Conservation (phyloP, 306 rosid genomes). For the Vigna trinervia region DNA sequence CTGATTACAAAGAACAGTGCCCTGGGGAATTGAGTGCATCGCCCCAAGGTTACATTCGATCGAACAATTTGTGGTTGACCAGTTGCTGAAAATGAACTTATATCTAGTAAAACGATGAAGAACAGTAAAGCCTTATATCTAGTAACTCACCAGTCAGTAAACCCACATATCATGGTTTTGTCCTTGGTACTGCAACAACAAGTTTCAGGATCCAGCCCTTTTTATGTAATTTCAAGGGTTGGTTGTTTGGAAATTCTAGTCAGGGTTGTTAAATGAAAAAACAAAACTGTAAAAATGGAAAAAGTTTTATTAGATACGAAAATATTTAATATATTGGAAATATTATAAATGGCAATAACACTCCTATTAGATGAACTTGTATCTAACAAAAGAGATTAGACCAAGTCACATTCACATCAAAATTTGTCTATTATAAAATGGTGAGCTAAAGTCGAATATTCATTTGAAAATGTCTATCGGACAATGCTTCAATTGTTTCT, state of each 20-base stretch:
- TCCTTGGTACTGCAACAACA: background rate
- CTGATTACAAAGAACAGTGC: background rate
- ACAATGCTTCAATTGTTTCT: background rate
- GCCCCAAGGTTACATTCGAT: background rate
- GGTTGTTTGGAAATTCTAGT: conserved; percentile 10
- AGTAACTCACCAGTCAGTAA: background rate
- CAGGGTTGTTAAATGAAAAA: conserved; percentile 9
- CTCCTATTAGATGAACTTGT: background rate
- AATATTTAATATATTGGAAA: no score
- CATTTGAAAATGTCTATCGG: background rate
- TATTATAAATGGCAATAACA: background rate
- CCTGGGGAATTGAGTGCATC: conserved; percentile 12
- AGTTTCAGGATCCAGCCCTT: conserved; percentile 8
- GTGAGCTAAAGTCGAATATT: no score
- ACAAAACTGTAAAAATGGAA: background rate
- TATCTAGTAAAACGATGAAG: background rate
- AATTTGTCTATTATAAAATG: background rate
- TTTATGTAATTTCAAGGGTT: conserved; percentile 3
- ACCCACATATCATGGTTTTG: conserved; percentile 27
- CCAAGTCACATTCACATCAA: no score
- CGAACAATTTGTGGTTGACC: conserved; percentile 19
- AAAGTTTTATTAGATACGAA: background rate
- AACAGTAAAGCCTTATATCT: background rate
- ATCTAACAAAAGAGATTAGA: no score
- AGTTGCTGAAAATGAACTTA: conserved; percentile 10